These are phyloP conservation scores for Microdochium trichocladiopsis DNA, from an alignment of 2,329 filamentous ascomycete genomes.

Conservation along the genomic window DNA sequence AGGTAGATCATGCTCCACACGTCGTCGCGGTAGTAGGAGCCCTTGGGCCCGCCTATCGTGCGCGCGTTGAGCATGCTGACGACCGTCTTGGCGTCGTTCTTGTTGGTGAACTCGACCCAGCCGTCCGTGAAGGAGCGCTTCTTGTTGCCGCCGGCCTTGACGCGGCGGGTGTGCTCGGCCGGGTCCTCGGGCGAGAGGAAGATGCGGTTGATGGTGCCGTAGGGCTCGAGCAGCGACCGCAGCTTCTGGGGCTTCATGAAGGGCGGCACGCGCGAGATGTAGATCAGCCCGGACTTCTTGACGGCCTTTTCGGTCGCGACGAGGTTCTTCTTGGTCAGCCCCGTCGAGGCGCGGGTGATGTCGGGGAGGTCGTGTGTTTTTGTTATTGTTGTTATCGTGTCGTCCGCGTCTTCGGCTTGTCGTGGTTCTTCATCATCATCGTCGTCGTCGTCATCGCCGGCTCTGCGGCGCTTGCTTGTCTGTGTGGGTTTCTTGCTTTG, in stretches of 20 bases:
- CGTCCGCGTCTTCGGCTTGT: constrained; percentile 14
- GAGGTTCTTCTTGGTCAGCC: constrained; percentile 59
- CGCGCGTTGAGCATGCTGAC: constrained; percentile 71
- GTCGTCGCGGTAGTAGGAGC: constrained; percentile 77
- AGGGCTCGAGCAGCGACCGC: constrained; percentile 65
- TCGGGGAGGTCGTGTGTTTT: constrained; percentile 33
- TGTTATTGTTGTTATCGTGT: constrained; percentile 10
- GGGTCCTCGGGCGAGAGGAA: constrained; percentile 75
- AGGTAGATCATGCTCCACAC: constrained; percentile 81
- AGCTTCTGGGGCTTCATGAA: constrained; percentile 84
- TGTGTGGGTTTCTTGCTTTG: background rate
- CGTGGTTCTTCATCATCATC: constrained; percentile 22
- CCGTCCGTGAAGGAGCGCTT: constrained; percentile 77
- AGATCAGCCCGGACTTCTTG: constrained; percentile 72
- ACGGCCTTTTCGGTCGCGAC: constrained; percentile 57
- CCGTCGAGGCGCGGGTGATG: constrained; percentile 34
- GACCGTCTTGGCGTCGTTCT: constrained; percentile 69
- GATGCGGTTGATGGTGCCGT: constrained; percentile 64
- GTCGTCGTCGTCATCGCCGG: constrained; percentile 19
- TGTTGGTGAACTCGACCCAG: constrained; percentile 76
- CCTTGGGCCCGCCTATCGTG: constrained; percentile 78
- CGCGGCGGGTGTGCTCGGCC: constrained; percentile 55
- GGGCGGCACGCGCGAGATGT: constrained; percentile 76
- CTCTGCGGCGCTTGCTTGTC: constrained; percentile 16
- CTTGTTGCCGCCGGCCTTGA: constrained; percentile 73